A percentile compares a stretch with the other conserved stretches of the same genome.
Evolutionary conservation across 2,329 filamentous ascomycete genomes (phyloP).

Genomic region (Sporothrix luriei): DNA sequence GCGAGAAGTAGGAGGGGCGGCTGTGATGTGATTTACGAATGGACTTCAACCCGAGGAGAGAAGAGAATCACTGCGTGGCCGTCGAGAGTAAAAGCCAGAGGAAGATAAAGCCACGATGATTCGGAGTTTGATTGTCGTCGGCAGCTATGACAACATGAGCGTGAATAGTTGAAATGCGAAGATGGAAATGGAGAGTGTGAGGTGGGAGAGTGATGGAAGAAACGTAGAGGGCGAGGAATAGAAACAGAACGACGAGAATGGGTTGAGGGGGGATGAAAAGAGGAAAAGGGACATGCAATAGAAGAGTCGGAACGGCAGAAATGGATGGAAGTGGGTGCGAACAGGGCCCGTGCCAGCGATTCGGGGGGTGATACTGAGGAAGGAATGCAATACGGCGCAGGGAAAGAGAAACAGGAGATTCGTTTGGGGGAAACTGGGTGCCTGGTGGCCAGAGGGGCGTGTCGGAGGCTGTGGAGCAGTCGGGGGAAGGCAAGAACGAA

Average conservation of each 20-base stretch:
- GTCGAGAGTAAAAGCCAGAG: not conserved
- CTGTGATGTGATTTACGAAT: conserved; percentile 12
- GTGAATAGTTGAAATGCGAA: conserved; percentile 17
- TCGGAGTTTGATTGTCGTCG: not conserved
- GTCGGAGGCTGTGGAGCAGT: conserved; percentile 16
- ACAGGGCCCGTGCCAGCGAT: conserved; percentile 22
- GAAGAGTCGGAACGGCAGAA: conserved; percentile 16
- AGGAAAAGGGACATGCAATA: not conserved
- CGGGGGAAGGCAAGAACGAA: conserved; percentile 20
- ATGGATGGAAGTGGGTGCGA: conserved; percentile 16
- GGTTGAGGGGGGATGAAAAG: conserved; percentile 13
- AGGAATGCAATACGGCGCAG: conserved; percentile 16
- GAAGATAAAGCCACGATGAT: conserved; percentile 19
- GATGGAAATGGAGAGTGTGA: not conserved
- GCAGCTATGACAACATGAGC: conserved; percentile 17
- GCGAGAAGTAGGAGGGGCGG: not conserved
- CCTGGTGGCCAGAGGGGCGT: conserved; percentile 26
- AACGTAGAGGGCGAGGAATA: conserved; percentile 6
- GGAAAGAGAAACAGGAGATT: conserved; percentile 32
- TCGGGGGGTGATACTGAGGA: not conserved
- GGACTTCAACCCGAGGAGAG: not conserved
- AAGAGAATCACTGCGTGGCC: not conserved
- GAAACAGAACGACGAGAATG: conserved; percentile 15
- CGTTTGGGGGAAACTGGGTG: conserved; percentile 27
- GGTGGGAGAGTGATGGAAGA: not conserved